Conservation (phyloP, 179 eudicot species). For the Spinacia oleracea region DNA sequence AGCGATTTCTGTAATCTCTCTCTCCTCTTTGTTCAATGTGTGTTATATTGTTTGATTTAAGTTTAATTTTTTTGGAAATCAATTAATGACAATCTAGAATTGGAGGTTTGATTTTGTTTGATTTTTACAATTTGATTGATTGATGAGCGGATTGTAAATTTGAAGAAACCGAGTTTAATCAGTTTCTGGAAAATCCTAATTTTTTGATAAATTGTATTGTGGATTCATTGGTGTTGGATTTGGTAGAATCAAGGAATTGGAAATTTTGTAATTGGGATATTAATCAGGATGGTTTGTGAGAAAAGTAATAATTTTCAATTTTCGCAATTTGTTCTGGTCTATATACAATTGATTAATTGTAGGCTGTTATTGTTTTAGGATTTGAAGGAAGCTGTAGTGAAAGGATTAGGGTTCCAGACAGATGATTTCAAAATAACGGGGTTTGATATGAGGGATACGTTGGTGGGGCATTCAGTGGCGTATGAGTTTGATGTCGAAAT, state of each 20-base stretch:
- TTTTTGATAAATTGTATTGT: not conserved
- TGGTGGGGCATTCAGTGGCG: slow-evolving; percentile 77
- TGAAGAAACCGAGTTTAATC: not conserved
- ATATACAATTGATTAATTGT: not conserved
- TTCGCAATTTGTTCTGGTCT: no score
- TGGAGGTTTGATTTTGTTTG: not conserved
- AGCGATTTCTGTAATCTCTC: slow-evolving; percentile 58
- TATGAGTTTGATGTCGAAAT: slow-evolving; percentile 89
- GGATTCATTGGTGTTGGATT: not conserved
- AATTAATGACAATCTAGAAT: not conserved
- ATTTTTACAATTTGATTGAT: no score
- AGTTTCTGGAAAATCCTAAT: not conserved
- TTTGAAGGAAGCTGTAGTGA: slow-evolving; percentile 80
- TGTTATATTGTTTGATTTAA: not conserved
- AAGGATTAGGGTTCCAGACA: slow-evolving; percentile 82
- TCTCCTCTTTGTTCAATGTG: not conserved
- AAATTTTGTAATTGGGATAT: not conserved
- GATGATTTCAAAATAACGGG: slow-evolving; percentile 83
- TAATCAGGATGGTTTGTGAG: not conserved
- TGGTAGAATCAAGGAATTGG: not conserved
- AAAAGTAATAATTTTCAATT: not conserved
- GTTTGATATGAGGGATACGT: slow-evolving; percentile 74
- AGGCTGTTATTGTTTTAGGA: slow-evolving; percentile 43
- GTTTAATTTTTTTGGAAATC: not conserved
- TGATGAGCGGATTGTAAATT: not conserved